Percentiles rank a stretch among this genome's conserved stretches.
phyloP scores from a whole-genome alignment of 192 early-diverging fungal species.

The Coemansia aciculifera region DNA sequence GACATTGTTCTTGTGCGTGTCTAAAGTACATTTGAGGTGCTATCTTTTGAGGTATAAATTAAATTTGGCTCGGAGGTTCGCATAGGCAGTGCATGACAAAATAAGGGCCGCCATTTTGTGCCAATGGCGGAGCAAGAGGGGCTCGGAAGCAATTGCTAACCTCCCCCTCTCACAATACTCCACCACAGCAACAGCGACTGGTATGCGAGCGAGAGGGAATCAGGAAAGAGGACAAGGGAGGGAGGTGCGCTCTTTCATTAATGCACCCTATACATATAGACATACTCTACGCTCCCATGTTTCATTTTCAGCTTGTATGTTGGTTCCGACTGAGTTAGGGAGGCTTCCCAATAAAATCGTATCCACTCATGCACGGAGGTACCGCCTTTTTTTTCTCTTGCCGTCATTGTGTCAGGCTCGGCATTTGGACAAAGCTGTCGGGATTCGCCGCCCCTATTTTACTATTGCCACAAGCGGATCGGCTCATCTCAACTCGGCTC shows the following conservation, averaged over 20 bases:
- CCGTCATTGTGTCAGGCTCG: not conserved
- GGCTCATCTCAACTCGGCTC: not conserved
- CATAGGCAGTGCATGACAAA: conserved; percentile 1
- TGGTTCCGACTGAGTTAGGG: not conserved
- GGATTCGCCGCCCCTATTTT: not conserved
- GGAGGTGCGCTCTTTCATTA: not conserved
- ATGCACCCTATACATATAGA: not conserved
- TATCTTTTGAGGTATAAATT: not conserved
- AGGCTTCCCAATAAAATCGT: not conserved
- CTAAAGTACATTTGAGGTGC: not conserved
- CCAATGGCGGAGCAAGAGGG: not conserved
- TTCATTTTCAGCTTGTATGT: not conserved
- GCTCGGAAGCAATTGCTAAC: conserved; percentile 1
- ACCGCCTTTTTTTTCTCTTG: not conserved
- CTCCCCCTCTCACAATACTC: not conserved
- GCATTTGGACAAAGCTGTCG: not conserved
- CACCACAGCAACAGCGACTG: not conserved
- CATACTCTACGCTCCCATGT: not conserved
- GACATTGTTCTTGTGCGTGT: not conserved
- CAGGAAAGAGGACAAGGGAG: not conserved
- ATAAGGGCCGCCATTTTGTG: not conserved
- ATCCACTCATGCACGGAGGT: not conserved
- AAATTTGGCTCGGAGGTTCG: conserved; percentile 4
- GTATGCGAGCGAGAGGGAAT: not conserved
- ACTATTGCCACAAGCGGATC: not conserved